phyloP scores from a whole-genome alignment of 2,329 filamentous ascomycete genomes.

The Ophidiomyces ophidiicola region DNA sequence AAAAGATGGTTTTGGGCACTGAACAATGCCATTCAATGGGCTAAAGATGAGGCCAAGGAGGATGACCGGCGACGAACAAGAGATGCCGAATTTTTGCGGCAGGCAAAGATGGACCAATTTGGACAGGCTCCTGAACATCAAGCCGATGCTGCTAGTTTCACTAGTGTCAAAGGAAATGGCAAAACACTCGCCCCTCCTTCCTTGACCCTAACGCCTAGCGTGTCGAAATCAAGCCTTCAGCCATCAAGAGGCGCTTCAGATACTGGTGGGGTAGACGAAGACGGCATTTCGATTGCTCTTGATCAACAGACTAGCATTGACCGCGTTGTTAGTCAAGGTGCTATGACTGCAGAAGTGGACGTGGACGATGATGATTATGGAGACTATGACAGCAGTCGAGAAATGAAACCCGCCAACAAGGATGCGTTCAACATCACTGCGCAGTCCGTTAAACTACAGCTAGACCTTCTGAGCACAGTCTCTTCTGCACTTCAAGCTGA shows the following conservation, averaged over 20 bases:
- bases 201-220: constrained; percentile 27
- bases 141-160: constrained; percentile 26
- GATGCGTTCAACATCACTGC: constrained; percentile 96
- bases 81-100: constrained; percentile 61
- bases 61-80: constrained; percentile 66
- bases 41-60: constrained; percentile 90
- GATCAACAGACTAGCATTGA: constrained; percentile 43
- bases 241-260: constrained; percentile 38
- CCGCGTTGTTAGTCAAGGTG: constrained; percentile 38
- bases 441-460: constrained; percentile 82
- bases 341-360: constrained; percentile 47
- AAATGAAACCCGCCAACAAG: constrained; percentile 59
- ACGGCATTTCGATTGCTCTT: constrained; percentile 38
- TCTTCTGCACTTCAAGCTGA: constrained; percentile 69
- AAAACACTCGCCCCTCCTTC: constrained; percentile 26
- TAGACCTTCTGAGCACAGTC: constrained; percentile 79
- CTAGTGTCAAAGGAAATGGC: constrained; percentile 25
- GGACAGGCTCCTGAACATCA: constrained; percentile 39
- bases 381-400: constrained; percentile 67
- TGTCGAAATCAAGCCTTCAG: constrained; percentile 39
- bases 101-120: constrained; percentile 66
- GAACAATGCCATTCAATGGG: constrained; percentile 97
- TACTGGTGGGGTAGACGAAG: constrained; percentile 42
- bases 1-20: constrained; percentile 99
- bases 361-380: constrained; percentile 62